Percentiles rank a stretch among this genome's conserved stretches.
phyloP scores from a whole-genome alignment of 768 basidiomycete species.

The Boletus sensibilis region DNA sequence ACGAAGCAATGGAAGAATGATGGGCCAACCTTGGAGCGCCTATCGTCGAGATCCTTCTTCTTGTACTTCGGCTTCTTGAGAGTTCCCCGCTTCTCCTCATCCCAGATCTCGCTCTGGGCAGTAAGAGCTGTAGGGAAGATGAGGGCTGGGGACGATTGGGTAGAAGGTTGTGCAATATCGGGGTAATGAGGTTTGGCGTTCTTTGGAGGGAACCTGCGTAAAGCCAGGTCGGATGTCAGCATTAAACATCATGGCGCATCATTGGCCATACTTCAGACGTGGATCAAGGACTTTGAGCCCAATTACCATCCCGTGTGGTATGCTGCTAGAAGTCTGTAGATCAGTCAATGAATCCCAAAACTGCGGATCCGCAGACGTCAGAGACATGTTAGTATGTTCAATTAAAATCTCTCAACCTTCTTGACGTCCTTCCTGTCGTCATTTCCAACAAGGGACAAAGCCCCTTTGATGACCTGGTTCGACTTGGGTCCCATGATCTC shows the following conservation, averaged over 20 bases:
- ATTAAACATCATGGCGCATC: neutral
- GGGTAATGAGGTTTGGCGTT: constrained; percentile 51
- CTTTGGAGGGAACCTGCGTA: constrained; percentile 76
- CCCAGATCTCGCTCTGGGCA: constrained; percentile 74
- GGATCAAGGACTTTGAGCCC: constrained; percentile 86
- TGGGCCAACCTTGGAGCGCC: constrained; percentile 62
- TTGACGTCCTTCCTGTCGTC: constrained; percentile 56
- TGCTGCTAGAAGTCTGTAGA: constrained; percentile 60
- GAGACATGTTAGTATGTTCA: neutral
- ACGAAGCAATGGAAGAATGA: neutral
- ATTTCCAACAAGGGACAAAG: constrained; percentile 47
- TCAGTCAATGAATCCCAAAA: constrained; percentile 60
- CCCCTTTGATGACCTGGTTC: constrained; percentile 69
- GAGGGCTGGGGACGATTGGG: constrained; percentile 30
- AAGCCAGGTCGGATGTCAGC: neutral
- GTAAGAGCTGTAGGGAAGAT: constrained; percentile 55
- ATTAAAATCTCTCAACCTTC: constrained; percentile 41
- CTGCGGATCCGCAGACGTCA: constrained; percentile 11
- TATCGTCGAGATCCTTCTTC: constrained; percentile 84
- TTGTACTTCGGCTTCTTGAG: constrained; percentile 66
- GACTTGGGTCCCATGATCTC: constrained; percentile 89
- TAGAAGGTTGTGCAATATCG: constrained; percentile 25
- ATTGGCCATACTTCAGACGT: constrained; percentile 63
- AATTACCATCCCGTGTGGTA: constrained; percentile 74
- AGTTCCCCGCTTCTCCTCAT: constrained; percentile 50